Percentiles rank a stretch among this genome's conserved stretches.
phyloP scores from a whole-genome alignment of 2,329 filamentous ascomycete genomes.

The Lasiodiplodia hormozganensis region DNA sequence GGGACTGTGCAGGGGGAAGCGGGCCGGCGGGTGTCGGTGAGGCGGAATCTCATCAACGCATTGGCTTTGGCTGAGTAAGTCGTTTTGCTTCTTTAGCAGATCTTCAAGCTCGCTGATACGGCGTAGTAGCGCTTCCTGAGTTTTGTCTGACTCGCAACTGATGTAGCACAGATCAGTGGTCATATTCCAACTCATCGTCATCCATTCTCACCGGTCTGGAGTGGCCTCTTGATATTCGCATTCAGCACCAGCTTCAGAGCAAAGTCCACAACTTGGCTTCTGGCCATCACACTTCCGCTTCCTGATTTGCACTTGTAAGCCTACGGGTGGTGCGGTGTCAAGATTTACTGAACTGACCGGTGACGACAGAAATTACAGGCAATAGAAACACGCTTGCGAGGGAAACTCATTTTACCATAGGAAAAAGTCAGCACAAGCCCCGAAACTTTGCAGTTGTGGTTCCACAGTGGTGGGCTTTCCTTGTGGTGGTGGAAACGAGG shows the following conservation, averaged over 20 bases:
- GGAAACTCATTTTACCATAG: neutral
- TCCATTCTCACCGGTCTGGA: neutral
- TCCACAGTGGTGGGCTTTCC: no score
- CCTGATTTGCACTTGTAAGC: neutral
- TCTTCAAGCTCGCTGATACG: neutral
- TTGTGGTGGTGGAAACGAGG: neutral
- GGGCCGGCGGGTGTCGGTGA: no score
- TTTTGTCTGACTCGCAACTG: neutral
- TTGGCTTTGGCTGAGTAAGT: no score
- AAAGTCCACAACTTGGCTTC: no score
- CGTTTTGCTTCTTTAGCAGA: neutral
- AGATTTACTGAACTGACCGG: no score
- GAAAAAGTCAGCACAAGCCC: no score
- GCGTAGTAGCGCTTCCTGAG: neutral
- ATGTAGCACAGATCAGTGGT: neutral
- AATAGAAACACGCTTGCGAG: neutral
- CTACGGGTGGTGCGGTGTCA: neutral
- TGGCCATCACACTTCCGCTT: neutral
- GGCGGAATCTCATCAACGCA: no score
- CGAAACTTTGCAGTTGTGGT: no score
- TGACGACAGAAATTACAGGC: neutral
- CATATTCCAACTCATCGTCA: neutral
- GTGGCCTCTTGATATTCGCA: neutral
- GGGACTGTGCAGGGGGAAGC: no score
- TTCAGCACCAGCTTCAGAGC: neutral